Conservation (phyloP, 2,329 filamentous ascomycete genomes). For the Xylaria sp. region DNA sequence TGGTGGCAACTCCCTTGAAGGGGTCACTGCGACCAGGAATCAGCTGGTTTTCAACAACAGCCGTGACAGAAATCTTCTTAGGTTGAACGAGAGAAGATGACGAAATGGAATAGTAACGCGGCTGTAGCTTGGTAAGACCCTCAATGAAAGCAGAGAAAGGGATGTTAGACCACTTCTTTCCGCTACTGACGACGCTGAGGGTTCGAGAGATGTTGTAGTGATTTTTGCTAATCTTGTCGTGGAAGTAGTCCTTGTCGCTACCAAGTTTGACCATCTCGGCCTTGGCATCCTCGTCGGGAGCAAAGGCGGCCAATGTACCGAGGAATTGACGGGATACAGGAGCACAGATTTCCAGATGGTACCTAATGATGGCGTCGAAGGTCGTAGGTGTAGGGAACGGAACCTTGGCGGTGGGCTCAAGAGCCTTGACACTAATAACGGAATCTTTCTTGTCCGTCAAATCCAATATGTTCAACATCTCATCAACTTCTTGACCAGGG, state of each 20-base stretch:
- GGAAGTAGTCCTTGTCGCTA: conserved; percentile 94
- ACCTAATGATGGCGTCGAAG: conserved; percentile 91
- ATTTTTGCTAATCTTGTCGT: conserved; percentile 81
- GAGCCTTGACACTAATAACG: conserved; percentile 88
- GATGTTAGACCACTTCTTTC: conserved; percentile 81
- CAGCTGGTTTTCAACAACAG: conserved; percentile 86
- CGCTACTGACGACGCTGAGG: conserved; percentile 76
- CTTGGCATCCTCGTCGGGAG: conserved; percentile 85
- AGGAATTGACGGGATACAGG: conserved; percentile 97
- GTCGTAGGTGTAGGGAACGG: conserved; percentile 98
- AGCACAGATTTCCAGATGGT: conserved; percentile 96
- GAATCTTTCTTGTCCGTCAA: conserved; percentile 80
- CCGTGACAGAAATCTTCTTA: conserved; percentile 94
- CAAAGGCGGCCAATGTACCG: conserved; percentile 86
- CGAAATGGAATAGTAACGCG: conserved; percentile 98
- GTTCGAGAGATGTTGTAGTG: conserved; percentile 92
- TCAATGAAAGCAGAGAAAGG: conserved; percentile 97
- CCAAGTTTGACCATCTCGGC: conserved; percentile 89
- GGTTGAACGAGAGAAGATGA: conserved; percentile 95
- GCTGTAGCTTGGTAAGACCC: conserved; percentile 92
- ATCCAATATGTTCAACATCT: conserved; percentile 83
- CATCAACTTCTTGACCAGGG: conserved; percentile 89
- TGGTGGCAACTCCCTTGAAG: conserved; percentile 95
- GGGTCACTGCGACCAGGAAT: conserved; percentile 80
- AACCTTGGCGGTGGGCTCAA: conserved; percentile 96